Conservation (phyloP, 805 yeast species). For the Kodamaea neixiangensis region DNA sequence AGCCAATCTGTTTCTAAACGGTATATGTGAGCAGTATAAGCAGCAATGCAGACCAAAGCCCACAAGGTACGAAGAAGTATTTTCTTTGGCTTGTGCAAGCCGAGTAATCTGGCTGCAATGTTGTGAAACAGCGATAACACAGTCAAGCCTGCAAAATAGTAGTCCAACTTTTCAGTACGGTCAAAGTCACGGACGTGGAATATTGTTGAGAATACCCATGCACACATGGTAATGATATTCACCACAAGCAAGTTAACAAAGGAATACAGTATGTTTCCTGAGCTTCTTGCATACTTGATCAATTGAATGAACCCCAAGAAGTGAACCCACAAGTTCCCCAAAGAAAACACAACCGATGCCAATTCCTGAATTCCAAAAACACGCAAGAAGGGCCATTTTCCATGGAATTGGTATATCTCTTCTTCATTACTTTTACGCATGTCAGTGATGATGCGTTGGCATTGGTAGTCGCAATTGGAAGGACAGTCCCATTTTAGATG, state of each 20-base stretch:
- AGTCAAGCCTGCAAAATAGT: slow-evolving; percentile 89
- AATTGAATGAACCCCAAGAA: slow-evolving; percentile 18
- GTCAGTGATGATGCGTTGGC: slow-evolving; percentile 75
- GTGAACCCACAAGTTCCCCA: slow-evolving; percentile 39
- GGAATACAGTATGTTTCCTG: background rate
- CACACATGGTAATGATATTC: slow-evolving; percentile 68
- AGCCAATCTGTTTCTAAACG: slow-evolving; percentile 77
- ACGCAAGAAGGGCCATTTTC: slow-evolving; percentile 94
- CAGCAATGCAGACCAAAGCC: slow-evolving; percentile 42
- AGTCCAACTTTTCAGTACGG: slow-evolving; percentile 82
- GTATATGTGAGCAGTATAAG: slow-evolving; percentile 65
- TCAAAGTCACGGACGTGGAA: slow-evolving; percentile 86
- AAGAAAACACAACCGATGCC: slow-evolving; percentile 78
- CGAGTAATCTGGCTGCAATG: slow-evolving; percentile 58
- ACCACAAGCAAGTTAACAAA: slow-evolving; percentile 44
- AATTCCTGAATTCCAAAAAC: slow-evolving; percentile 82
- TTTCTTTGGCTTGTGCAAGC: slow-evolving; percentile 48
- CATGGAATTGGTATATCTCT: slow-evolving; percentile 83
- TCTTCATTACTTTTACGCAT: slow-evolving; percentile 49
- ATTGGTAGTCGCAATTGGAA: slow-evolving; percentile 87
- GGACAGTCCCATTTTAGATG: slow-evolving; percentile 43
- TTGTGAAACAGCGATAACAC: slow-evolving; percentile 80
- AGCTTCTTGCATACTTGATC: slow-evolving; percentile 11
- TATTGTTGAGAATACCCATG: slow-evolving; percentile 85
- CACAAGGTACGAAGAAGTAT: slow-evolving; percentile 31